Evolutionary conservation across 1,139 yeast genomes (phyloP), one percentile per base, ranked within the genome.

Genomic region (Candida albicans): DNA sequence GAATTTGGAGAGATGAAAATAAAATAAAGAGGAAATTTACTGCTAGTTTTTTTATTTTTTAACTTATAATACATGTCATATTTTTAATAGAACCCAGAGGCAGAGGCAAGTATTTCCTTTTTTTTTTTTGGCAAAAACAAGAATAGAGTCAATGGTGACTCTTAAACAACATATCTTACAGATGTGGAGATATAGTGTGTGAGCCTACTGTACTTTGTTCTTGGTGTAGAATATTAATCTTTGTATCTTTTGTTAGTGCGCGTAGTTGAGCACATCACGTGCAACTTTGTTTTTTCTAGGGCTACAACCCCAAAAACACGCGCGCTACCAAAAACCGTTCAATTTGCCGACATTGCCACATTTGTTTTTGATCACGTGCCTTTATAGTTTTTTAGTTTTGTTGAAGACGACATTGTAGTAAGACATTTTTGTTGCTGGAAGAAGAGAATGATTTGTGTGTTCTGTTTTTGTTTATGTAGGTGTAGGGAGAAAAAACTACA

Each of bases 51-150:
- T 13, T 32, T 32, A 13, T 13, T 32, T 14, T 32, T 14, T 11
- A 7, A 32, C 9, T 31, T 37, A 27, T 29, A 37, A 37, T 37
- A 37, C 40, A 37, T 37, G 40, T 37, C 40, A 37, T 37, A 31
- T 37, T 27, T 30, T 25, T 37, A 37, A 37, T 37, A 37, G 40
- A 35, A 18, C 22, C 22, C n/a, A n/a, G n/a, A n/a, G n/a, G n/a
- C n/a, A 18, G 22, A 18, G 22, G 22, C 22, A 18, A 5, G 5
- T 5, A 18, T 4, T 34, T 34, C 9, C 22, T 24, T 24, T 9
- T 29, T 34, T 13, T 33, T 24, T 24, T 9, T 29, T 29, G 10
- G 25, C 13, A 32, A 14, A 13, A 32, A 27, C 11, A 27, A 27
- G 30, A 7, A 27, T n/a, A n/a, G n/a, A n/a, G n/a, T n/a, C n/a